Evolutionary conservation across 176 grass and related monocot species (phyloP).

Genomic region (Aegilops longissima): DNA sequence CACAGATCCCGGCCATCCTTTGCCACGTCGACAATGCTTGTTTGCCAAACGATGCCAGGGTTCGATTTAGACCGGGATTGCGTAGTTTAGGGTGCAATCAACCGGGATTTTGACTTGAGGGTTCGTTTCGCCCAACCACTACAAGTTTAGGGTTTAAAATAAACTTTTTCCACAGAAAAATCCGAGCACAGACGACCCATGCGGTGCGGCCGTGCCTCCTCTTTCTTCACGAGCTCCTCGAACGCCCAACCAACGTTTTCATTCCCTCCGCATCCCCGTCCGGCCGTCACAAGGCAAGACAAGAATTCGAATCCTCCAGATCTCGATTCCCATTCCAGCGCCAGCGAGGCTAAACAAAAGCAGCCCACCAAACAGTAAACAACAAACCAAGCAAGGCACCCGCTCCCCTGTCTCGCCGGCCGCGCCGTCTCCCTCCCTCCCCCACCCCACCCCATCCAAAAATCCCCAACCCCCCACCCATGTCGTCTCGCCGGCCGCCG

Average conservation of each 20-base stretch:
- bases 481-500: conserved; percentile 43
- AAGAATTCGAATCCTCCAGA: conserved; percentile 20
- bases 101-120: too few relatives aligned
- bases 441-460: neutral
- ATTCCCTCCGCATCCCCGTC: neutral
- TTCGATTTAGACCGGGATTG: too few relatives aligned
- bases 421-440: neutral
- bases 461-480: conserved; percentile 22
- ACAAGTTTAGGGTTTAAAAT: too few relatives aligned
- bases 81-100: too few relatives aligned
- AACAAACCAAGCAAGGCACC: conserved; percentile 46
- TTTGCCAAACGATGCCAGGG: too few relatives aligned
- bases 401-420: conserved; percentile 1
- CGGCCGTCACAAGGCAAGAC: neutral
- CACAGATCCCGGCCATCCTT: too few relatives aligned
- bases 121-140: too few relatives aligned
- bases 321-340: conserved; percentile 30
- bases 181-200: too few relatives aligned
- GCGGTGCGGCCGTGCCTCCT: neutral
- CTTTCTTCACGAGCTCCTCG: neutral
- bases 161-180: too few relatives aligned
- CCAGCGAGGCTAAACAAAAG: conserved; percentile 11
- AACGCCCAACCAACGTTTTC: neutral
- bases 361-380: neutral
- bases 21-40: too few relatives aligned